Percentiles rank a stretch among this genome's conserved stretches.
phyloP scores from a whole-genome alignment of 108 stramenopile genomes.

The Cyclostephanos invisitatus region DNA sequence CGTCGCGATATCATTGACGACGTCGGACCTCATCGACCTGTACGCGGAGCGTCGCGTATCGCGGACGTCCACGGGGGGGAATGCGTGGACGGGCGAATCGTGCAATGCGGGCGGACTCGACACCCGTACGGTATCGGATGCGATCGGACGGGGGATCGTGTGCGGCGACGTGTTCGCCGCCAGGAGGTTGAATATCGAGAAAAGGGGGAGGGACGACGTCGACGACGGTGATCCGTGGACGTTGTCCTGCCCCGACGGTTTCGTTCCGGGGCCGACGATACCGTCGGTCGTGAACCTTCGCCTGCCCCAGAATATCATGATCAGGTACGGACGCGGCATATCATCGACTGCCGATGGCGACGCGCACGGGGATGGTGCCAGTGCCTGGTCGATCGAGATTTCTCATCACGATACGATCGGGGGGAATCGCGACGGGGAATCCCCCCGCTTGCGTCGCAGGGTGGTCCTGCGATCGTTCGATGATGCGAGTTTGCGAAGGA shows the following conservation, averaged over 20 bases:
- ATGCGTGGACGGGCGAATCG: slow-evolving; percentile 29
- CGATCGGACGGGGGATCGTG: slow-evolving; percentile 54
- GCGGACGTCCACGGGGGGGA: slow-evolving; percentile 18
- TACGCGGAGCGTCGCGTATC: slow-evolving; percentile 26
- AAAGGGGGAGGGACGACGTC: slow-evolving; percentile 1
- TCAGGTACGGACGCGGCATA: background rate
- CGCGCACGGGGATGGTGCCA: background rate
- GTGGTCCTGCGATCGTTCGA: slow-evolving; percentile 10
- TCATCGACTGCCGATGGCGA: slow-evolving; percentile 1
- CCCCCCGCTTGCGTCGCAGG: background rate
- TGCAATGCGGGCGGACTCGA: slow-evolving; percentile 68
- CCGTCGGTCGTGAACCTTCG: slow-evolving; percentile 1
- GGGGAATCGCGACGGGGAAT: background rate
- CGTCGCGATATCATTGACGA: background rate
- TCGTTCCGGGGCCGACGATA: background rate
- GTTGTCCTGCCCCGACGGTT: background rate
- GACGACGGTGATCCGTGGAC: background rate
- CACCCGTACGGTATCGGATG: slow-evolving; percentile 64
- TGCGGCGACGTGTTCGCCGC: slow-evolving; percentile 42
- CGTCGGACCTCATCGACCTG: slow-evolving; percentile 44
- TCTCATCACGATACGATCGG: background rate
- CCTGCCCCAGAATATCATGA: slow-evolving; percentile 5
- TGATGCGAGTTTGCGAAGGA: background rate
- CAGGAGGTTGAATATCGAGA: slow-evolving; percentile 4
- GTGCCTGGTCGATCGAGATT: background rate